phyloP scores from a whole-genome alignment of 2,329 filamentous ascomycete genomes.

The Fusarium veterinarium region DNA sequence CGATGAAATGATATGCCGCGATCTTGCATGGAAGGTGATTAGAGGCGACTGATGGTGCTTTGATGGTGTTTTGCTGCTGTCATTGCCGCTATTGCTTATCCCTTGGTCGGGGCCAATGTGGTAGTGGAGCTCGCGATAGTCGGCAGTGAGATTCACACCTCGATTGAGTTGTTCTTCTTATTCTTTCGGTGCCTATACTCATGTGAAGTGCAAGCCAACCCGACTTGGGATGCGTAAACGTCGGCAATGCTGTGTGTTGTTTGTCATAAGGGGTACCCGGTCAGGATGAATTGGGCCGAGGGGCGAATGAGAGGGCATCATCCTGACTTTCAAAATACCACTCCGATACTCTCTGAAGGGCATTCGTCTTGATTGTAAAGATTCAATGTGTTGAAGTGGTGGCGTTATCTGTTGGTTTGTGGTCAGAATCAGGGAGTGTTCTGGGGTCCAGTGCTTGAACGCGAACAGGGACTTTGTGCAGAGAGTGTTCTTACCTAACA shows the following conservation, averaged over 20 bases:
- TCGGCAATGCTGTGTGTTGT: background rate
- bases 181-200: rapidly evolving
- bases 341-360: rapidly evolving
- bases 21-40: rapidly evolving
- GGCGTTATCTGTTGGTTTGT: rapidly evolving
- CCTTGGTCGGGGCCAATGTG: rapidly evolving
- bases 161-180: rapidly evolving
- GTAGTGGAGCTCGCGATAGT: background rate
- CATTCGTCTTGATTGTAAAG: rapidly evolving
- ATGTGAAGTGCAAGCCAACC: rapidly evolving
- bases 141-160: rapidly evolving
- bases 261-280: background rate
- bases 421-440: background rate
- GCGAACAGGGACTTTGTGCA: background rate
- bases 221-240: background rate
- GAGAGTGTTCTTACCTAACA: background rate
- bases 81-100: rapidly evolving
- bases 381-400: rapidly evolving
- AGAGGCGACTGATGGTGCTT: rapidly evolving
- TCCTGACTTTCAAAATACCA: rapidly evolving
- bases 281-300: rapidly evolving
- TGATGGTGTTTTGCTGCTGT: rapidly evolving
- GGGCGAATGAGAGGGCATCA: rapidly evolving
- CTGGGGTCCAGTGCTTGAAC: too few species aligned
- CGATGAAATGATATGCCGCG: rapidly evolving